Evolutionary conservation across 148 eudicot genomes (phyloP), one percentile per base, ranked within the genome.

Genomic region (Arbutus unedo): DNA sequence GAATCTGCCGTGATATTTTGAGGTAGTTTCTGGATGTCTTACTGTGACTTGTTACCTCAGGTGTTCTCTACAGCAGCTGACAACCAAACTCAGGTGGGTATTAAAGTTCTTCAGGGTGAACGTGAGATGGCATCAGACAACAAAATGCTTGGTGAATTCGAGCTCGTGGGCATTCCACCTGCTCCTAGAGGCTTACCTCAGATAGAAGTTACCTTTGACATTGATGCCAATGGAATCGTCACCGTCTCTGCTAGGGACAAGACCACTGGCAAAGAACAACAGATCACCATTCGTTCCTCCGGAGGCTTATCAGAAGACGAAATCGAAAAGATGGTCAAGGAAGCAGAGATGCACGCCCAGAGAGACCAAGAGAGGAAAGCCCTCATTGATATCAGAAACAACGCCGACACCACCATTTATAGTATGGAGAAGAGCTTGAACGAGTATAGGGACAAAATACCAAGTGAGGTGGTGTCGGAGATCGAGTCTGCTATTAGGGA

Each of bases 111-210:
- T 7, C 99, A 96, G 86, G 99, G 99, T 23, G 99, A 96, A 77
- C 94, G 99, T 79, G 99, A 96, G 80, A 94, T 96, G 98, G 98
- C 99, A 19, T 10, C 95, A 3, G 98, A 96, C 90, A 96, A 96
- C 88, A 96, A 96, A 85, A 31, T 87, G 54, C 86, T 96, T 0
- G 99, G 99, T 10, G 98, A 96, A 83, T 96, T 96, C 45, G 99
- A 96, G n/a, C 97, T 96, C 15, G 88, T 90, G 75, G 99, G 99
- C 49, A 89, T 96, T 50, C 98, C 99, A 25, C 98, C 99, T 0
- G 93, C 99, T 59, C 98, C 99, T 25, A 86, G 99, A 81, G 99
- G 99, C 74, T 51, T 92, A 90, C 99, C 99, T 21, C 99, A 96
- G 81, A 91, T 96, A 5, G 99, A 96, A 85, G 99, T 96, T 59